Percentiles rank a stretch among this genome's conserved stretches.
phyloP scores from a whole-genome alignment of 2,329 filamentous ascomycete genomes.

The Neofusicoccum umdonicola region DNA sequence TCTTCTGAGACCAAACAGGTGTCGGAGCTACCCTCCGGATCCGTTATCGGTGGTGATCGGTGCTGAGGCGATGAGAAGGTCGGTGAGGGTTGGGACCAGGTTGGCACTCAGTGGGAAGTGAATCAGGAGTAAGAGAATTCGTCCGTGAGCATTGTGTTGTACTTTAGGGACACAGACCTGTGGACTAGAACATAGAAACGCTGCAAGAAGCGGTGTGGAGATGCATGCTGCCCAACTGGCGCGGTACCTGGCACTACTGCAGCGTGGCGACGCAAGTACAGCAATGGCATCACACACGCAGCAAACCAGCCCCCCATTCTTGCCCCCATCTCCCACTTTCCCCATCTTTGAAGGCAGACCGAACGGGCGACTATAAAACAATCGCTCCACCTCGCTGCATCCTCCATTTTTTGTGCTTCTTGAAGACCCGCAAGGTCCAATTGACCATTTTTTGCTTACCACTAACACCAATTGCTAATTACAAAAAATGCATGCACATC shows the following conservation, averaged over 20 bases:
- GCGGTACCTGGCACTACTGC: slow-evolving; percentile 13
- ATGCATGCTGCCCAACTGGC: neutral
- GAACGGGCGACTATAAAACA: neutral
- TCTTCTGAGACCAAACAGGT: too few relatives aligned
- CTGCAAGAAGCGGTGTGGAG: neutral
- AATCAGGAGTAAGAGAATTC: too few relatives aligned
- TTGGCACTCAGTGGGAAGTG: too few relatives aligned
- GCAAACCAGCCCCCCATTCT: slow-evolving; percentile 7
- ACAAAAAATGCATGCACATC: neutral
- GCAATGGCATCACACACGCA: neutral
- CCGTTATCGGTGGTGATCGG: too few relatives aligned
- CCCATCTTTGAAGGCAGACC: neutral
- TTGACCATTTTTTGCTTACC: neutral
- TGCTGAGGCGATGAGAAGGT: too few relatives aligned
- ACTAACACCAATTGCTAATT: too few relatives aligned
- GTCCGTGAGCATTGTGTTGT: too few relatives aligned
- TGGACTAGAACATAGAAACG: neutral
- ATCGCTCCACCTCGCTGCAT: neutral
- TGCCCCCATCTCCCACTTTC: neutral
- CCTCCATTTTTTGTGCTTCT: neutral
- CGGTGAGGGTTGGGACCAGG: too few relatives aligned
- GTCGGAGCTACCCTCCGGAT: too few relatives aligned
- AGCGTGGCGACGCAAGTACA: neutral
- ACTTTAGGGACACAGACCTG: too few relatives aligned
- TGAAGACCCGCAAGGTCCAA: neutral